phyloP scores from a whole-genome alignment of 2,329 filamentous ascomycete species.

The Fusarium sp. region DNA sequence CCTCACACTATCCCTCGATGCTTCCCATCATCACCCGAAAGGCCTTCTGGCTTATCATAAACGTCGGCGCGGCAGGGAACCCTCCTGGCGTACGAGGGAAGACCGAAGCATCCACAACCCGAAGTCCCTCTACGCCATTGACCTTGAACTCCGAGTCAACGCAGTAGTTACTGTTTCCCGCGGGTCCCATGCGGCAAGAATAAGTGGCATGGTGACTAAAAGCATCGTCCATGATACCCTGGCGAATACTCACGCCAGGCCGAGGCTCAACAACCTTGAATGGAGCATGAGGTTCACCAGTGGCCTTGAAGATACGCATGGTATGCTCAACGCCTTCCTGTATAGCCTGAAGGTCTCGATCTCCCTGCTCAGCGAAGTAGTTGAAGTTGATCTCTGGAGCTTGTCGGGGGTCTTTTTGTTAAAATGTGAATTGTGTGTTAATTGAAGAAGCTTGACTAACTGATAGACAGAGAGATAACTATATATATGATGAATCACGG shows the following conservation, averaged over 20 bases:
- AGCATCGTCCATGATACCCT: constrained; percentile 58
- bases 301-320: constrained; percentile 40
- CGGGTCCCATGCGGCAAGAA: constrained; percentile 63
- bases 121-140: constrained; percentile 59
- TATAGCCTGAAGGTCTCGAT: constrained; percentile 10
- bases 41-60: constrained; percentile 28
- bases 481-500: no score
- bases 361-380: constrained; percentile 56
- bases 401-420: constrained; percentile 71
- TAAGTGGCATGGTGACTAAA: constrained; percentile 68
- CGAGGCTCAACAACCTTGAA: constrained; percentile 36
- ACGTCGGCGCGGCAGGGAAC: constrained; percentile 26
- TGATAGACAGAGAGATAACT: no score
- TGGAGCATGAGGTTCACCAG: constrained; percentile 36
- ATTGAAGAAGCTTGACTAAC: no score
- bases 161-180: constrained; percentile 61
- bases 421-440: no score
- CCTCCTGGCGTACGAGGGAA: constrained; percentile 52
- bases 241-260: constrained; percentile 55
- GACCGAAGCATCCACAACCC: constrained; percentile 68
- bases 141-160: constrained; percentile 66
- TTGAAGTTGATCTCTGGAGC: constrained; percentile 70
- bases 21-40: neutral
- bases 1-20: rapidly evolving
- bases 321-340: constrained; percentile 31